Conservation (phyloP, 805 yeast species). For the Wickerhamomyces alni region DNA sequence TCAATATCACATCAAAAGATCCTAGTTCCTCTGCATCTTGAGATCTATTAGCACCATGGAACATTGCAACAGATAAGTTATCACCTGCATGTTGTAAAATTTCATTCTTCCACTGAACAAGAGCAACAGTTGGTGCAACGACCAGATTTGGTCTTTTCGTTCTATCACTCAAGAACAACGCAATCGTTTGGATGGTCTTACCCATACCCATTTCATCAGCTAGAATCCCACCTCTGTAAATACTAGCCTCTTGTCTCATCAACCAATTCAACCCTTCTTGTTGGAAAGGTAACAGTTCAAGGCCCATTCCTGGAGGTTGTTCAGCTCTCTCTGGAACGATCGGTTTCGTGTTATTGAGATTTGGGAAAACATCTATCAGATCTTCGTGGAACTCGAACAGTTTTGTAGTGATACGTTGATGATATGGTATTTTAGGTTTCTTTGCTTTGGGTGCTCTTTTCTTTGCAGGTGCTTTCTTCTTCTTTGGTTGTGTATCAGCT, state of each 20-base stretch:
- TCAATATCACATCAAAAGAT: slow-evolving; percentile 72
- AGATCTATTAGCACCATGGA: slow-evolving; percentile 82
- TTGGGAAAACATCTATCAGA: slow-evolving; percentile 63
- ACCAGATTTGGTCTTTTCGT: slow-evolving; percentile 74
- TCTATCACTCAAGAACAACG: slow-evolving; percentile 68
- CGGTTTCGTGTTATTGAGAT: slow-evolving; percentile 41
- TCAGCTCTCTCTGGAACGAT: slow-evolving; percentile 49
- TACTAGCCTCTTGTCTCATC: slow-evolving; percentile 68
- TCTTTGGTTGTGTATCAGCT: slow-evolving; percentile 11
- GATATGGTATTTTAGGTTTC: slow-evolving; percentile 56
- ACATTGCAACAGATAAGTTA: slow-evolving; percentile 59
- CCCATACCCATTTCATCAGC: slow-evolving; percentile 99
- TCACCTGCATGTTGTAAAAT: slow-evolving; percentile 80
- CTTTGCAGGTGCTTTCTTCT: slow-evolving; percentile 15
- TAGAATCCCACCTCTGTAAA: slow-evolving; percentile 81
- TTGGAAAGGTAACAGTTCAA: slow-evolving; percentile 82
- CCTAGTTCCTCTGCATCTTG: slow-evolving; percentile 44
- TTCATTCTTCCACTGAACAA: slow-evolving; percentile 96
- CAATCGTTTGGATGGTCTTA: slow-evolving; percentile 94
- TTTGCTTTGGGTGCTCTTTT: slow-evolving; percentile 22
- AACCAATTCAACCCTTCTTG: slow-evolving; percentile 92
- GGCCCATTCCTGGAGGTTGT: slow-evolving; percentile 76
- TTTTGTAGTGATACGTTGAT: slow-evolving; percentile 60
- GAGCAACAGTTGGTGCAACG: slow-evolving; percentile 97
- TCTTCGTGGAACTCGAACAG: slow-evolving; percentile 77